Evolutionary conservation across 176 grass and related monocot species (phyloP).

Genomic region (Carex scoparia): DNA sequence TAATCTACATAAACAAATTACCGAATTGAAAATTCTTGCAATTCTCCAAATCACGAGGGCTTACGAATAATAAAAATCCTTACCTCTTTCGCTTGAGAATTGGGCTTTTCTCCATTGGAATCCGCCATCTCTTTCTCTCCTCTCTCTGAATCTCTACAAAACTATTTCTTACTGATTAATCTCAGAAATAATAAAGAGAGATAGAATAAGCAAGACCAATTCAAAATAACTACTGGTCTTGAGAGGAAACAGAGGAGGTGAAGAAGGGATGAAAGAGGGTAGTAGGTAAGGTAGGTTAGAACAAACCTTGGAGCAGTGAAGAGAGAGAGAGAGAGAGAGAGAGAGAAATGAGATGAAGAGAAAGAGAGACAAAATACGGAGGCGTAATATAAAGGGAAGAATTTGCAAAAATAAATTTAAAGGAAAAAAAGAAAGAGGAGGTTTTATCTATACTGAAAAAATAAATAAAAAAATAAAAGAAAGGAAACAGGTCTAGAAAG

Average conservation of each 20-base stretch:
- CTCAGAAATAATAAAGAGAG: neutral
- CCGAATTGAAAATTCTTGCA: neutral
- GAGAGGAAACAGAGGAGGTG: neutral
- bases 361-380: slow-evolving; percentile 16
- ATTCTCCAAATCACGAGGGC: neutral
- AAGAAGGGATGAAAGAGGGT: neutral
- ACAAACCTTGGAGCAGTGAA: slow-evolving; percentile 42
- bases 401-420: too few species aligned
- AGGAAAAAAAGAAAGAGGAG: neutral
- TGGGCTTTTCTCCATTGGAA: slow-evolving; percentile 36
- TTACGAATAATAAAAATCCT: neutral
- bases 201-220: neutral
- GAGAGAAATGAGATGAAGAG: slow-evolving; percentile 3
- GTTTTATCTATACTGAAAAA: too few species aligned
- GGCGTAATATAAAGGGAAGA: slow-evolving; percentile 21
- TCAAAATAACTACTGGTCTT: slow-evolving; percentile 1
- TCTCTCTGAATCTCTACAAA: slow-evolving; percentile 31
- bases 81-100: slow-evolving; percentile 65
- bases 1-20: neutral
- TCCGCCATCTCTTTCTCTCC: slow-evolving; percentile 49
- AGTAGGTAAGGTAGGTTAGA: slow-evolving; percentile 28
- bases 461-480: neutral
- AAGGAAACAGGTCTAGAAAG: neutral
- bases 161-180: neutral
- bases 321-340: slow-evolving; percentile 4